Evolutionary conservation across 1,139 yeast genomes (phyloP), one percentile per base, ranked within the genome.

Genomic region (Hansenula anomala): DNA sequence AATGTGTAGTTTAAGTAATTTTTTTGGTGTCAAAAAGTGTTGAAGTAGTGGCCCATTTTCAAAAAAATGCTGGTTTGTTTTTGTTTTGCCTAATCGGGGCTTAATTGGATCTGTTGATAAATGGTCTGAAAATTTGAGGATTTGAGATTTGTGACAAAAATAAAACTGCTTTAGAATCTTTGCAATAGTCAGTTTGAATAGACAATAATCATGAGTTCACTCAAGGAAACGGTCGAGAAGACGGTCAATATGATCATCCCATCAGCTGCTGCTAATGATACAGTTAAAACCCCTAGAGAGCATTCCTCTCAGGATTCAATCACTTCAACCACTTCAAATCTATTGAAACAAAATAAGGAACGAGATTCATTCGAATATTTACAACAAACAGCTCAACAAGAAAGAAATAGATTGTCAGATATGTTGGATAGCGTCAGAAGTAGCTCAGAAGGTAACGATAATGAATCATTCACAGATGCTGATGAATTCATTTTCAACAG

Each of bases 401-500:
- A 46, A 27, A 40, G 39, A 31, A 30, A 27, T 4, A 43, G 45
- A 31, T 27, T 48, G 13, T 39, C 39, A 7, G 26, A 15, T 3
- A 38, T 46, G 47, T 32, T 48, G 9, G 45, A 45, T 6, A 32
- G 30, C 1, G 28, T 33, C 27, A 40, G 35, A n/a, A 27, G 29
- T 12, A 34, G 33, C n/a, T 19, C 36, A 4, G 26, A 23, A n/a
- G 35, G 30, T 5, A 33, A 28, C 14, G 34, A 40, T 33, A 42
- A 41, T 8, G 53, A 45, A 12, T 50, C 50, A 16, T 48, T 41
- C 31, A 48, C 41, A 11, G 56, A 53, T 36, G 54, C 54, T 6
- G 55, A 51, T 35, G 55, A 51, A 17, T 49, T 49, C 38, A 53
- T 51, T 22, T 43, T 25, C 27, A 51, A 51, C 37, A 47, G 37